Conservation (phyloP, 345 rosid species). For the Nephelium lappaceum region DNA sequence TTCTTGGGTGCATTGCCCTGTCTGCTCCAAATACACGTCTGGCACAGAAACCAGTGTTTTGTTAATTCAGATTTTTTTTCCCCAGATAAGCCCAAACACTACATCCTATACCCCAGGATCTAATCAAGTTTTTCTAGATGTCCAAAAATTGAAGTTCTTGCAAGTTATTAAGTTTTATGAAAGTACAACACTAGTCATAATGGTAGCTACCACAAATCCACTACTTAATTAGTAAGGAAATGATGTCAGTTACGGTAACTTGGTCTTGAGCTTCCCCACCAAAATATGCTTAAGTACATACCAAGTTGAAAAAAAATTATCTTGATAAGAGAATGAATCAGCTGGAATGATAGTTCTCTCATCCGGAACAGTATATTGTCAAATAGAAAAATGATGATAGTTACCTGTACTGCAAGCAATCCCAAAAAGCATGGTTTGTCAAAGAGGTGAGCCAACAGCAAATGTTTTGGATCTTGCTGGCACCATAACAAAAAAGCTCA, state of each 20-base stretch:
- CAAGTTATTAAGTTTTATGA: neutral
- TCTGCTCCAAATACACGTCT: neutral
- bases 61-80: neutral
- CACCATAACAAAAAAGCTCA: constrained; percentile 13
- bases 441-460: constrained; percentile 86
- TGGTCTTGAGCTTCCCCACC: neutral
- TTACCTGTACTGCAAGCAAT: constrained; percentile 79
- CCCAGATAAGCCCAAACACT: neutral
- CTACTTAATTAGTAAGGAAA: neutral
- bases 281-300: neutral
- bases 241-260: neutral
- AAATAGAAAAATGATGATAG: neutral
- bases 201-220: neutral
- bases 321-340: neutral
- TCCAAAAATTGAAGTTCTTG: neutral
- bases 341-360: neutral
- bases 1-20: neutral
- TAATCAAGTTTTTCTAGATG: neutral
- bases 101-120: neutral
- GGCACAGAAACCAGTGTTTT: neutral
- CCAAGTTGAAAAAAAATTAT: neutral
- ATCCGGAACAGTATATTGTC: neutral
- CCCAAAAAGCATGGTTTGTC: constrained; percentile 99
- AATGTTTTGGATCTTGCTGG: constrained; percentile 85
- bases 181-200: neutral